Conservation (phyloP, 2,329 filamentous ascomycete genomes). For the Phoma herbarum region DNA sequence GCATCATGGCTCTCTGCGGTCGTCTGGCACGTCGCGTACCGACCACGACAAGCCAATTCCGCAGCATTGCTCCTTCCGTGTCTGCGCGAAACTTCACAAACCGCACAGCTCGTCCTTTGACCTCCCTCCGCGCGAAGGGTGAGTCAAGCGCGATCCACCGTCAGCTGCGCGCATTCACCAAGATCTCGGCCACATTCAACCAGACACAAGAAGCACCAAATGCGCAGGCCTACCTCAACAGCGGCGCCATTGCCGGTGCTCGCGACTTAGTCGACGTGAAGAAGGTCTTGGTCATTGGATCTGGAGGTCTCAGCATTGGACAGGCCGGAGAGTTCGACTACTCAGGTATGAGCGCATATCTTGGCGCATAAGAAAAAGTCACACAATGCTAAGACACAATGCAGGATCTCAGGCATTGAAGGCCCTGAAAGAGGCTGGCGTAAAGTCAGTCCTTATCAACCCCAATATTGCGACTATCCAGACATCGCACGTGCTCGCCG, state of each 20-base stretch:
- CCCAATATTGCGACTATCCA: constrained; percentile 99
- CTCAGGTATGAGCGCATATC: constrained; percentile 70
- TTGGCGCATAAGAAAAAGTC: background rate
- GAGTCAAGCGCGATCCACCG: constrained; percentile 46
- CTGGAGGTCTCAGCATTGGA: constrained; percentile 93
- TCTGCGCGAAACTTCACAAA: constrained; percentile 46
- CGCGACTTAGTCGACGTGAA: constrained; percentile 86
- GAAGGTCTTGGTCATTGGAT: constrained; percentile 96
- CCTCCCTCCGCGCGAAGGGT: constrained; percentile 39
- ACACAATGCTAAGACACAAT: constrained; percentile 26
- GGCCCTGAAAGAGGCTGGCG: constrained; percentile 93
- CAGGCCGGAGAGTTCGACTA: constrained; percentile 99
- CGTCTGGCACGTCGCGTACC: constrained; percentile 54
- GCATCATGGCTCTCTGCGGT: constrained; percentile 53
- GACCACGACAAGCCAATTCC: constrained; percentile 46
- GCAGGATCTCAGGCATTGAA: constrained; percentile 94
- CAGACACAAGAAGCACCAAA: constrained; percentile 75
- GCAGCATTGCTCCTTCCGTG: constrained; percentile 40
- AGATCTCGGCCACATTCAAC: constrained; percentile 46
- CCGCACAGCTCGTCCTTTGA: constrained; percentile 44
- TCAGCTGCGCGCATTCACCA: constrained; percentile 52
- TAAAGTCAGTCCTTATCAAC: constrained; percentile 92
- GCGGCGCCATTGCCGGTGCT: constrained; percentile 81
- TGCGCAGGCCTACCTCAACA: constrained; percentile 86
- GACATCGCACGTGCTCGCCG: constrained; percentile 93